Percentiles rank a stretch among this genome's conserved stretches.
Evolutionary conservation across 75 land plant genomes (phyloP).

Genomic region (Picea glauca): DNA sequence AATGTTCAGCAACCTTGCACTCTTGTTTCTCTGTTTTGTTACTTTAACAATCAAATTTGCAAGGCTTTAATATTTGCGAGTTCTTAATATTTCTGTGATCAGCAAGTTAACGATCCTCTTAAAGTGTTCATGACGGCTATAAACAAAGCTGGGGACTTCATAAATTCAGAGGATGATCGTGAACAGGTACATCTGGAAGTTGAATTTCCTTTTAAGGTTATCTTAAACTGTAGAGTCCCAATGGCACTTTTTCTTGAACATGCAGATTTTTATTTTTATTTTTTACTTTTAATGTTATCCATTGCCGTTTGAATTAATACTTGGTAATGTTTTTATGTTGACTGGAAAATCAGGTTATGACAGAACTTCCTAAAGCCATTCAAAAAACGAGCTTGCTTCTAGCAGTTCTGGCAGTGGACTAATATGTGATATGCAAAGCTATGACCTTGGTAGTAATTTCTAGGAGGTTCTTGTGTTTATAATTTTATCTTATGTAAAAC

Average conservation of each 20-base stretch:
- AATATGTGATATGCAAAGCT: background rate
- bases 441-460: no score
- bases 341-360: conserved; percentile 29
- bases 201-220: background rate
- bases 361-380: conserved; percentile 48
- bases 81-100: conserved; percentile 8
- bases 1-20: background rate
- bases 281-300: background rate
- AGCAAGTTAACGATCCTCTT: conserved; percentile 35
- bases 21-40: conserved; percentile 1
- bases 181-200: conserved; percentile 25
- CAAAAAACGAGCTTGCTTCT: conserved; percentile 44
- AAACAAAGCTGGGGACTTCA: conserved; percentile 21
- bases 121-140: conserved; percentile 34
- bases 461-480: no score
- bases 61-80: background rate
- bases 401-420: conserved; percentile 34
- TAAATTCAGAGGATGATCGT: conserved; percentile 21
- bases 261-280: background rate
- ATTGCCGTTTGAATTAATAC: background rate
- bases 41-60: background rate
- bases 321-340: background rate
- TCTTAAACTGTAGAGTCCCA: background rate
- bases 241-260: background rate
- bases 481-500: no score